These are phyloP conservation scores for Chenopodium suecicum DNA, from an alignment of 148 eudicot genomes.

Conservation along the genomic window DNA sequence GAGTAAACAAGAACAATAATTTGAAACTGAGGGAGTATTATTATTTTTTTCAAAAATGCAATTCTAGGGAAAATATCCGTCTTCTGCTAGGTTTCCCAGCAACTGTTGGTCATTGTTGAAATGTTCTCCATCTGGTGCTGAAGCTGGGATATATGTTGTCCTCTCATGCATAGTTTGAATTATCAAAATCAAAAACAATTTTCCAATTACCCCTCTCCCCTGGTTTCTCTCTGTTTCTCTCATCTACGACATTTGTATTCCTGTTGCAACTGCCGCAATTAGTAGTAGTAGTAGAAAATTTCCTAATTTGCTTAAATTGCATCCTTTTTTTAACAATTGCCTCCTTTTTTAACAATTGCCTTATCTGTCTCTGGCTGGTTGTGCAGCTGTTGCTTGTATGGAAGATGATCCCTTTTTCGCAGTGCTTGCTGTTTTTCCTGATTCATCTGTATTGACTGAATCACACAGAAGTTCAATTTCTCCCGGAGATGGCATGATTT, in stretches of 20 bases:
- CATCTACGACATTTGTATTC: not conserved
- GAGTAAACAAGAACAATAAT: too few species aligned
- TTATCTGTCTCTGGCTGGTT: conserved; percentile 13
- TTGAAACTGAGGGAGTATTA: not conserved
- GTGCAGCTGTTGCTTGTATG: conserved; percentile 73
- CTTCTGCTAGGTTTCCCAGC: not conserved
- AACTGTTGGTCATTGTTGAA: too few species aligned
- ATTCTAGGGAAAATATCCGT: not conserved
- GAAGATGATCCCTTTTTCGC: conserved; percentile 62
- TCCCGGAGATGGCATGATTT: conserved; percentile 50
- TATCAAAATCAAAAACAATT: not conserved
- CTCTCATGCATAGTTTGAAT: not conserved
- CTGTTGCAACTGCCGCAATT: not conserved
- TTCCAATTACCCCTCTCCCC: not conserved
- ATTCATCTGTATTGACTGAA: conserved; percentile 27
- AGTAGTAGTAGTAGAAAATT: not conserved
- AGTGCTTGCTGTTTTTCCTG: conserved; percentile 59
- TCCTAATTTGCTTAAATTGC: not conserved
- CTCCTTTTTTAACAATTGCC: not conserved
- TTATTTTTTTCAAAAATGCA: not conserved
- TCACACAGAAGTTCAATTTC: conserved; percentile 28
- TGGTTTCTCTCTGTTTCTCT: not conserved
- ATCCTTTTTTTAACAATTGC: not conserved
- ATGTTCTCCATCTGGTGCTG: not conserved
- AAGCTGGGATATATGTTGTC: not conserved